These are phyloP conservation scores for Casuarina cunninghamiana DNA, from an alignment of 306 rosid species.

Conservation along the genomic window DNA sequence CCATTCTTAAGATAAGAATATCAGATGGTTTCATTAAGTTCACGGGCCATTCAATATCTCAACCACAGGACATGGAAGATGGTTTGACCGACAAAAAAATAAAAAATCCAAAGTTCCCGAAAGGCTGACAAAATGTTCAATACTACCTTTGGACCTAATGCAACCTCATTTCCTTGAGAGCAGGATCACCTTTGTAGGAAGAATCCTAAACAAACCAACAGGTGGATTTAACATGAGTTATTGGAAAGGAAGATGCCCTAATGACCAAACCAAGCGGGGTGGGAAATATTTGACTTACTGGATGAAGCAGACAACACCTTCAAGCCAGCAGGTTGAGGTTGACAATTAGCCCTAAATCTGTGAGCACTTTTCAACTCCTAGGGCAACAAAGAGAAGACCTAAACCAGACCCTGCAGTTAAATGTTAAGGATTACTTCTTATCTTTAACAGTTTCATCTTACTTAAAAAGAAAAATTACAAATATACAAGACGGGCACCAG, in stretches of 20 bases:
- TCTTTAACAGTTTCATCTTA: conserved; percentile 44
- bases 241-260: conserved; percentile 49
- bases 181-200: conserved; percentile 28
- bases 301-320: conserved; percentile 63
- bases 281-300: conserved; percentile 71
- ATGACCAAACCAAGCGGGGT: conserved; percentile 47
- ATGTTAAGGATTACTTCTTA: conserved; percentile 61
- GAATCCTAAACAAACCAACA: conserved; percentile 44
- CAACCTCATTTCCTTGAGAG: conserved; percentile 32
- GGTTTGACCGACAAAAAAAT: too few relatives aligned
- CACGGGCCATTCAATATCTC: conserved; percentile 8
- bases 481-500: conserved; percentile 36
- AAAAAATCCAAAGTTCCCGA: conserved; percentile 2
- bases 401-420: conserved; percentile 92
- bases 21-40: neutral
- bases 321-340: conserved; percentile 71
- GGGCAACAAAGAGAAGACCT: conserved; percentile 84
- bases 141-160: conserved; percentile 35
- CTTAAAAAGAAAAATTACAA: conserved; percentile 27
- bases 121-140: conserved; percentile 8
- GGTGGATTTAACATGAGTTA: conserved; percentile 45
- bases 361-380: conserved; percentile 83
- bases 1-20: neutral
- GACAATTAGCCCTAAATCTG: conserved; percentile 71
- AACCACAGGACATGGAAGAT: neutral